Base-by-base conservation (phyloP, 2,329 filamentous ascomycete genomes). In the Bimuria novae-zelandiae region DNA sequence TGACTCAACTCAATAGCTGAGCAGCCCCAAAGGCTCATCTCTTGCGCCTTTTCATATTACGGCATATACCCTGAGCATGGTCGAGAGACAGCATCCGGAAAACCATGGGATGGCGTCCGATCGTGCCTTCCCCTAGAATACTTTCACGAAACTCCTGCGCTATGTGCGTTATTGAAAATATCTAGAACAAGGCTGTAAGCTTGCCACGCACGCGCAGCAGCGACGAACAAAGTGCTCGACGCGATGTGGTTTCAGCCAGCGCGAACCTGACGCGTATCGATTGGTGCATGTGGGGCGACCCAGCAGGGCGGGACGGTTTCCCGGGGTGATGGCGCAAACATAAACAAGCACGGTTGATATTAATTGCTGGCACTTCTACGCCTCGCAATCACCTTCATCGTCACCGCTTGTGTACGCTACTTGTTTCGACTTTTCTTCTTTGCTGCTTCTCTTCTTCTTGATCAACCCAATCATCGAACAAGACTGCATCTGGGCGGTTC, bases 191-290 rank as follows among this genome's bases (percentile, higher is more conserved):
- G 25, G 10, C 25, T 27, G 25, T 27, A 10, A 10, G 25, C 25
- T 5, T 10, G 25, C 25, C 25, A 27, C 12, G 4, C 30, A 33
- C 30, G 30, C 33, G 16, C 33, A 7, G 17, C 14, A n/a, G n/a
- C n/a, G n/a, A n/a, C n/a, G n/a, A n/a, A 17, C 33, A 36, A 41
- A 41, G 27, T n/a, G 43, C 32, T 22, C 23, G 33, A 39, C 30
- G 30, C 39, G 10, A 29, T 16, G 8, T 23, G 17, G 52, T 47
- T 27, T 51, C 46, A 42, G 29, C 42, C 32, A 7, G 45, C 53
- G 53, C 53, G 49, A 52, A 36, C 12, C 25, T 45, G 44, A 55
- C 53, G 49, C 53, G 53, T 40, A 39, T 32, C 53, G 25, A 52
- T 52, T 55, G 53, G 53, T n/a, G 19, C 14, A 17, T 19, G 23